Evolutionary conservation across 2,329 filamentous ascomycete species (phyloP).

Genomic region (Alternaria gansuensis): DNA sequence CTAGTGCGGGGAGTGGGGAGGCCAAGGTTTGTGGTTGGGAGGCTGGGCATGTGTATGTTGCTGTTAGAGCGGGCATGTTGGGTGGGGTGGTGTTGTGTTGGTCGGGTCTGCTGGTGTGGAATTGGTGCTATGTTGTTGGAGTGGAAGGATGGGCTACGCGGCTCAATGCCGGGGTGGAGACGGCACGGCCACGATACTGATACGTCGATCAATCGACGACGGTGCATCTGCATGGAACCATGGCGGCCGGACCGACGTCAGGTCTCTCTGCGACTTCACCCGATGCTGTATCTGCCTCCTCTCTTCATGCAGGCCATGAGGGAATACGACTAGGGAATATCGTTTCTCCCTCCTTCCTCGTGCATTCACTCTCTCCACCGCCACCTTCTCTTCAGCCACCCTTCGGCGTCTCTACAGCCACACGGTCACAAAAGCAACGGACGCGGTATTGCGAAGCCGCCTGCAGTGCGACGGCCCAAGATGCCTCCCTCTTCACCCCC

Average conservation of each 20-base stretch:
- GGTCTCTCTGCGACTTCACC: constrained; percentile 1
- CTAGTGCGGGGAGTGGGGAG: constrained; percentile 33
- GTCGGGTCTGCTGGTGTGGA: not conserved
- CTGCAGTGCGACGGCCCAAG: constrained; percentile 20
- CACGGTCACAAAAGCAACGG: constrained; percentile 17
- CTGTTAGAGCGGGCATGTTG: constrained; percentile 54
- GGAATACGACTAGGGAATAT: constrained; percentile 7
- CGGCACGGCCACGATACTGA: constrained; percentile 13
- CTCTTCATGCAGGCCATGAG: constrained; percentile 41
- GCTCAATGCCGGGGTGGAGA: constrained; percentile 9
- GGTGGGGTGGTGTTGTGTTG: not conserved
- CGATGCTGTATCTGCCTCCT: constrained; percentile 11
- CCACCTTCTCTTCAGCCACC: constrained; percentile 1
- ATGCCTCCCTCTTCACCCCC: constrained; percentile 48
- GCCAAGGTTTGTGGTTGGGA: constrained; percentile 42
- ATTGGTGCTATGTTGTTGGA: not conserved
- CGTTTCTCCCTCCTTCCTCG: not conserved
- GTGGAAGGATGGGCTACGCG: constrained; percentile 12
- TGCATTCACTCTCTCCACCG: not conserved
- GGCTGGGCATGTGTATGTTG: constrained; percentile 64
- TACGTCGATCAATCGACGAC: constrained; percentile 12
- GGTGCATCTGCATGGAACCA: constrained; percentile 10
- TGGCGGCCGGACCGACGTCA: constrained; percentile 15
- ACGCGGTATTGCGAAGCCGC: constrained; percentile 6
- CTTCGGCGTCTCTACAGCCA: constrained; percentile 7